phyloP scores from a whole-genome alignment of 2,329 filamentous ascomycete species.

The Neofusicoccum cordaticola region DNA sequence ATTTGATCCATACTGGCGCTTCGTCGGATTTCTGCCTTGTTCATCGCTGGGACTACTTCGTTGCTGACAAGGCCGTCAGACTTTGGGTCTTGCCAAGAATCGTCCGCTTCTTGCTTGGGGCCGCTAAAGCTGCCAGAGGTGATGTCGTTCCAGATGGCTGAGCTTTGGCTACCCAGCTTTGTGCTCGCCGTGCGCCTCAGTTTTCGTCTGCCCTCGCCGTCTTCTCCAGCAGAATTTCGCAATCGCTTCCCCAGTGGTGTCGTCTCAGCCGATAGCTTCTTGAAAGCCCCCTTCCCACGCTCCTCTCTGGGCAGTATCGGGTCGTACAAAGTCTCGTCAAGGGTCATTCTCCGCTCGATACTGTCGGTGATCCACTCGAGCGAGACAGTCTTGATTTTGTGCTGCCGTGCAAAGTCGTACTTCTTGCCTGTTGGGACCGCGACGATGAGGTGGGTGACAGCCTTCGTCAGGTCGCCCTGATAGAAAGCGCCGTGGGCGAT shows the following conservation, averaged over 20 bases:
- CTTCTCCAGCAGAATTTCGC: constrained; percentile 25
- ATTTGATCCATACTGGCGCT: constrained; percentile 17
- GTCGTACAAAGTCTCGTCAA: constrained; percentile 84
- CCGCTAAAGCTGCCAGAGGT: constrained; percentile 46
- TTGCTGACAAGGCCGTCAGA: constrained; percentile 19
- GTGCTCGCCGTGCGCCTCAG: constrained; percentile 83
- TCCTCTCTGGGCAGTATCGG: constrained; percentile 66
- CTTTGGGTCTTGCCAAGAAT: constrained; percentile 35
- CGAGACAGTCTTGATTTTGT: constrained; percentile 76
- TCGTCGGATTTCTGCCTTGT: neutral
- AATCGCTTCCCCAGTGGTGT: constrained; percentile 40
- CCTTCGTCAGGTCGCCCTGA: constrained; percentile 80
- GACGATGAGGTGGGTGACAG: constrained; percentile 84
- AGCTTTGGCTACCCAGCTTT: constrained; percentile 74
- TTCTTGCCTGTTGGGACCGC: constrained; percentile 79
- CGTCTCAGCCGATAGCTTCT: constrained; percentile 36
- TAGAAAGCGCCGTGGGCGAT: constrained; percentile 75
- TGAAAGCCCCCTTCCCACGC: constrained; percentile 77
- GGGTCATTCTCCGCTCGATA: constrained; percentile 79
- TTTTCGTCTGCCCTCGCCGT: constrained; percentile 66
- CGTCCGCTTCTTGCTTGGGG: constrained; percentile 23
- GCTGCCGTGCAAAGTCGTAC: constrained; percentile 80
- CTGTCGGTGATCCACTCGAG: constrained; percentile 84
- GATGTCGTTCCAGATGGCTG: constrained; percentile 89
- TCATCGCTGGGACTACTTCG: constrained; percentile 13